These are phyloP conservation scores for Klebsormidium nitens DNA, from an alignment of 139 green algal species.

Conservation along the genomic window DNA sequence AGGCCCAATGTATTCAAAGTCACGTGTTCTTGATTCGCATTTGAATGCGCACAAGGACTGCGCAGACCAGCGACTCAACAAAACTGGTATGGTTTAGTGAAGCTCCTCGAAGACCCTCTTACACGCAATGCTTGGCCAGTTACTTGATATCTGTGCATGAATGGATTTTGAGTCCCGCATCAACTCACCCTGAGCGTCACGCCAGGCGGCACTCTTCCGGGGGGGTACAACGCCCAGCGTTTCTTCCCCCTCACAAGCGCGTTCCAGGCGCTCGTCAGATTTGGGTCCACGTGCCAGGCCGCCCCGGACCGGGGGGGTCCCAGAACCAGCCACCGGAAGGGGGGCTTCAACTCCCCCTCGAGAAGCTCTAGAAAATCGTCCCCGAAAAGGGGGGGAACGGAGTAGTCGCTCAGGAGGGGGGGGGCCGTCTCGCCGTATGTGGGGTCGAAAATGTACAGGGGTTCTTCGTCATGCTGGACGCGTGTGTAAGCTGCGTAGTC, in stretches of 20 bases:
- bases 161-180: no score
- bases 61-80: no score
- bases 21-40: no score
- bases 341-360: not conserved
- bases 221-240: constrained; percentile 34
- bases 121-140: no score
- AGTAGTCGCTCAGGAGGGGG: constrained; percentile 24
- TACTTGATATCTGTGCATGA: no score
- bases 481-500: constrained; percentile 28
- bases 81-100: no score
- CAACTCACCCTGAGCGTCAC: constrained; percentile 8
- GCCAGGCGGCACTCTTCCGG: constrained; percentile 30
- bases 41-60: no score
- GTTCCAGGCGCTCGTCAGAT: constrained; percentile 41
- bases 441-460: constrained; percentile 38
- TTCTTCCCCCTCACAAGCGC: constrained; percentile 25
- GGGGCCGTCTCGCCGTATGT: constrained; percentile 28
- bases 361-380: constrained; percentile 26
- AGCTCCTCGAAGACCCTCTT: no score
- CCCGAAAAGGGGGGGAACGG: constrained; percentile 21
- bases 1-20: no score
- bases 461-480: constrained; percentile 30
- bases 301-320: constrained; percentile 33
- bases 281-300: constrained; percentile 37
- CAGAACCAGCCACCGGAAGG: constrained; percentile 35